Evolutionary conservation across 768 basidiomycete species (phyloP).

Genomic region (Pseudohyphozyma bogoriensis): DNA sequence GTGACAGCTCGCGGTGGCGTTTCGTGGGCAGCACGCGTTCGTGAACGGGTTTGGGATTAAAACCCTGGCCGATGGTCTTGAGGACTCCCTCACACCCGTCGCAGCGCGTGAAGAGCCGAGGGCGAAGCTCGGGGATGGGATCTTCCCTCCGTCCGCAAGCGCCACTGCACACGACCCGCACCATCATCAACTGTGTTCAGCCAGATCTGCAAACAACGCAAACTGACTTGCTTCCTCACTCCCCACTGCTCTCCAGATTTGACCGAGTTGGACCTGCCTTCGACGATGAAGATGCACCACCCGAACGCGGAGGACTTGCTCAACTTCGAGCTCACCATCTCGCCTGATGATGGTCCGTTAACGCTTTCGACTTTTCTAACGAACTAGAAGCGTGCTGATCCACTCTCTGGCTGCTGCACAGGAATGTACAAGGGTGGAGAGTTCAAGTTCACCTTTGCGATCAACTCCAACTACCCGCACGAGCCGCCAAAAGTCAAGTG

Average conservation of each 20-base stretch:
- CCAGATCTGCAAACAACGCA: too few species aligned
- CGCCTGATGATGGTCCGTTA: conserved; percentile 81
- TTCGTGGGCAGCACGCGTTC: too few species aligned
- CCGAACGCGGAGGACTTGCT: conserved; percentile 87
- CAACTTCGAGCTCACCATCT: conserved; percentile 90
- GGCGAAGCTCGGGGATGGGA: too few species aligned
- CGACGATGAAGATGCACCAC: conserved; percentile 92
- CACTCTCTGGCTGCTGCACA: conserved; percentile 35
- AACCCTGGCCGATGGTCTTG: too few species aligned
- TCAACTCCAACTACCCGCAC: conserved; percentile 97
- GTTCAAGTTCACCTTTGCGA: conserved; percentile 86
- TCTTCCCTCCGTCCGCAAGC: too few species aligned
- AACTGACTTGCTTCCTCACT: background rate
- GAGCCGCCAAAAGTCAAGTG: conserved; percentile 99
- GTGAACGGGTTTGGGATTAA: too few species aligned
- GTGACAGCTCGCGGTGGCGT: too few species aligned
- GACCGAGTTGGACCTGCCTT: conserved; percentile 89
- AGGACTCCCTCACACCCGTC: too few species aligned
- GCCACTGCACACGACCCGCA: background rate
- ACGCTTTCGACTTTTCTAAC: background rate
- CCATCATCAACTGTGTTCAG: background rate
- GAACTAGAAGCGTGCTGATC: too few species aligned
- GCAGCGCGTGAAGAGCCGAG: too few species aligned
- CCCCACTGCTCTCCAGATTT: conserved; percentile 54
- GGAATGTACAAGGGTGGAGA: conserved; percentile 97